Conservation (phyloP, 139 green algal species). For the Chlorella sp. region DNA sequence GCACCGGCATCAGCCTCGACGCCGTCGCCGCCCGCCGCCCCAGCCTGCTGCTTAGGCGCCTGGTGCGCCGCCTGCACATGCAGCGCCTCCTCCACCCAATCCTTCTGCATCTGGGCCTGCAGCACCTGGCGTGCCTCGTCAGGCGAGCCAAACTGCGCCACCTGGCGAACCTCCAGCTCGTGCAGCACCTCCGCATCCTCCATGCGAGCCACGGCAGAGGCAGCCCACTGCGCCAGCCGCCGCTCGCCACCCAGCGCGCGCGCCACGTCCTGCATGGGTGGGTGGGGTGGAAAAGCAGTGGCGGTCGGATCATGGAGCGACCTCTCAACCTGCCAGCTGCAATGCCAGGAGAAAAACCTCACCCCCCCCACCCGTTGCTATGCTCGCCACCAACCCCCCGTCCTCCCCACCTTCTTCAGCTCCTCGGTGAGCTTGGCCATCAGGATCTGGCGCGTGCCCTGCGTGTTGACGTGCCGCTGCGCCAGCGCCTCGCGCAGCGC, state of each 20-base stretch:
- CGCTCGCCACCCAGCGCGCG: slow-evolving; percentile 24
- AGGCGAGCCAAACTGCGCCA: neutral
- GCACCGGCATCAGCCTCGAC: neutral
- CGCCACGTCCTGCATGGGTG: slow-evolving; percentile 7
- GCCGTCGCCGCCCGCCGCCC: neutral
- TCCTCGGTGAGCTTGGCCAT: slow-evolving; percentile 28
- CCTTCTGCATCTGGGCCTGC: slow-evolving; percentile 25
- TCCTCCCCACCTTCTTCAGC: neutral
- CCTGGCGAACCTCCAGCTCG: slow-evolving; percentile 15
- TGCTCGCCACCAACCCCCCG: too few species aligned
- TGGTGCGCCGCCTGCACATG: neutral
- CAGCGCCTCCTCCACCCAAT: slow-evolving; percentile 21
- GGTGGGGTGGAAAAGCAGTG: too few species aligned
- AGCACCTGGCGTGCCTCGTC: slow-evolving; percentile 1
- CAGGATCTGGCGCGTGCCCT: slow-evolving; percentile 47
- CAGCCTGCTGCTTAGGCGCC: neutral
- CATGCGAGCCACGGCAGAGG: slow-evolving; percentile 35
- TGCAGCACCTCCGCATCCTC: slow-evolving; percentile 14
- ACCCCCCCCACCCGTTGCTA: too few species aligned
- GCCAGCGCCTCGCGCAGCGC: slow-evolving; percentile 26
- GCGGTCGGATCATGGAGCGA: too few species aligned
- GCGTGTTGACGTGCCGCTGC: slow-evolving; percentile 7
- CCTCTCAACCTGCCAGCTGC: too few species aligned
- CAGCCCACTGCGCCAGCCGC: slow-evolving; percentile 35
- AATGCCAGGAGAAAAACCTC: too few species aligned